A percentile compares a stretch with the other conserved stretches of the same genome.
These are phyloP conservation scores for Herpotrichia juniperi DNA, from an alignment of 2,329 filamentous ascomycete species.

Conservation along the genomic window DNA sequence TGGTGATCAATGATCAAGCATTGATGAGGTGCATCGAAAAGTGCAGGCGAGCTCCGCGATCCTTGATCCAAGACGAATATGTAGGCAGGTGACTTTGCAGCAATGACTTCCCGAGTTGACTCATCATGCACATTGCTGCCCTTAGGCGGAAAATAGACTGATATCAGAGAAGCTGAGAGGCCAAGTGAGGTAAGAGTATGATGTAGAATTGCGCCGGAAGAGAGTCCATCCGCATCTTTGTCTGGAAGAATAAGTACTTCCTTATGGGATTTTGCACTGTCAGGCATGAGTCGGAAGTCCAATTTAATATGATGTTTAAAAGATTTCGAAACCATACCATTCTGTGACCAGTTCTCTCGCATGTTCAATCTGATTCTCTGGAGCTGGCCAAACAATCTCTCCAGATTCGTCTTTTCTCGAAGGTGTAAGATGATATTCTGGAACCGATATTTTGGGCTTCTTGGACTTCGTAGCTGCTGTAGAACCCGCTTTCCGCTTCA, in stretches of 20 bases:
- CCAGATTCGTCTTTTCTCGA: constrained; percentile 45
- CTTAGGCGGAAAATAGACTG: constrained; percentile 65
- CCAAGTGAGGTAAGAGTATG: constrained; percentile 66
- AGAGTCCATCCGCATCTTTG: constrained; percentile 72
- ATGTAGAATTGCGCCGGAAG: constrained; percentile 67
- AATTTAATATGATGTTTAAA: constrained; percentile 2
- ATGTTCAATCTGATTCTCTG: constrained; percentile 58
- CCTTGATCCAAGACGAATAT: constrained; percentile 72
- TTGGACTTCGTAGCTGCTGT: constrained; percentile 24
- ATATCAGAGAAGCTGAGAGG: constrained; percentile 58
- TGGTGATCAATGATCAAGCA: constrained; percentile 71
- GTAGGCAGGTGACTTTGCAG: constrained; percentile 57
- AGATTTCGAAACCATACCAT: constrained; percentile 53
- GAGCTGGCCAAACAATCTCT: constrained; percentile 66
- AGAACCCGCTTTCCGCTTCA: constrained; percentile 36
- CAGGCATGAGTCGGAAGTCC: constrained; percentile 5
- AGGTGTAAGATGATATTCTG: constrained; percentile 38
- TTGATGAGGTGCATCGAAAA: constrained; percentile 58
- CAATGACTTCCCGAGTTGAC: constrained; percentile 59
- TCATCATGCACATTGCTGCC: constrained; percentile 64
- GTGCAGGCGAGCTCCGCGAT: constrained; percentile 59
- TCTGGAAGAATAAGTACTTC: constrained; percentile 68
- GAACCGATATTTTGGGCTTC: constrained; percentile 31
- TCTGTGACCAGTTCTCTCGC: constrained; percentile 64
- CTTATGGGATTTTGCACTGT: constrained; percentile 58